Percentiles rank a stretch among this genome's conserved stretches.
phyloP scores from a whole-genome alignment of 176 grass and related monocot genomes.

The Oryza brachyantha region DNA sequence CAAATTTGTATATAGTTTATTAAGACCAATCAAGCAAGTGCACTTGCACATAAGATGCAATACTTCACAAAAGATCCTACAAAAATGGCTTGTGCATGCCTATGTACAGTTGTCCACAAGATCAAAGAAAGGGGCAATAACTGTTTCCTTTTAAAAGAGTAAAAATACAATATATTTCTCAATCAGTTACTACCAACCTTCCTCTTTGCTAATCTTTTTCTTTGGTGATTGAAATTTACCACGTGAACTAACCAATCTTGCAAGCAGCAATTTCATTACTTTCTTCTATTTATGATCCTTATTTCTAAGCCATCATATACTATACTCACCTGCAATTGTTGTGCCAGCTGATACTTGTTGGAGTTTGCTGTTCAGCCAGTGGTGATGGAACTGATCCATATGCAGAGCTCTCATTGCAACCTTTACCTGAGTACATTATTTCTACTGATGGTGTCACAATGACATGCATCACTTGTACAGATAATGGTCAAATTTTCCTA shows the following conservation, averaged over 20 bases:
- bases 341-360: conserved; percentile 78
- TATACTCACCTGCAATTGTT: conserved; percentile 30
- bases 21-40: not conserved
- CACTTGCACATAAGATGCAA: not conserved
- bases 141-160: not conserved
- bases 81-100: not conserved
- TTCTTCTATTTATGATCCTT: not conserved
- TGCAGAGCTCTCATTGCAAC: conserved; percentile 87
- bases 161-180: not conserved
- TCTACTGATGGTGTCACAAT: conserved; percentile 88
- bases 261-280: not conserved
- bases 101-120: not conserved
- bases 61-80: not conserved
- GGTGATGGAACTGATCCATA: conserved; percentile 78
- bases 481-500: conserved; percentile 90
- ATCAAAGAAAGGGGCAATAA: not conserved
- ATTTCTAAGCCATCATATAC: conserved; percentile 12
- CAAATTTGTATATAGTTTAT: not conserved
- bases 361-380: conserved; percentile 83
- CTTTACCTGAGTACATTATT: conserved; percentile 85
- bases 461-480: conserved; percentile 84
- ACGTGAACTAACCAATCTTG: conserved; percentile 1
- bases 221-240: conserved; percentile 4
- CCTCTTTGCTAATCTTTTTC: not conserved
- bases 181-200: not conserved